Base-by-base conservation (phyloP, 768 basidiomycete genomes). In the Coprinellus micaceus region DNA sequence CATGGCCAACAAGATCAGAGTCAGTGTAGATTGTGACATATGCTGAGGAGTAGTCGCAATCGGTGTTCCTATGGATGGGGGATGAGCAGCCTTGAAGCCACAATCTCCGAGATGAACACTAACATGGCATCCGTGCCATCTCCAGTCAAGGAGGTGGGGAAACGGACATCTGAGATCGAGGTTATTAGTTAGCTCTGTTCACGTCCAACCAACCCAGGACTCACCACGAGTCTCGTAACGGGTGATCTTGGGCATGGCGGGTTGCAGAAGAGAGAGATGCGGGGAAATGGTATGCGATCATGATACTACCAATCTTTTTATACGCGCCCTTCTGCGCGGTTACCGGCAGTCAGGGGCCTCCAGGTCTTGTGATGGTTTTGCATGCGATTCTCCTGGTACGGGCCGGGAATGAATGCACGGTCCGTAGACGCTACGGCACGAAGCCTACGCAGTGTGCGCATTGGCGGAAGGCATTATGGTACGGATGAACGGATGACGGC, bases 101-200 rank as follows among this genome's bases (percentile, higher is more conserved):
- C 41, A 21, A 22, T 40, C 5, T 26, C 2, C 22, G 17, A 28
- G 3, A 2, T 6, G 40, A 28, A n/a, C 9, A 65, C 77, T 62
- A 66, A 89, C 91, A 95, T 96, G 7, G 94, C 94, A 76, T 97
- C 94, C 28, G 92, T 88, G 5, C 94, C 94, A 77, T 95, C 94
- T 25, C 93, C 93, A 9, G 89, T 85, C 43, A 95, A 71, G 21
- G 91, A 93, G 10, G 94, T 97, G 10, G 94, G 94, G 74, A 94
- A 97, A 43, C 94, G 87, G 51, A 96, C 83, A 74, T 95, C 93
- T 94, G 49, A 19, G n/a, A n/a, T 21, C 7, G 25, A 28, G 10
- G 21, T 36, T 25, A 50, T 10, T 21, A 6, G 30, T 43, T n/a
- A 30, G 25, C n/a, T 24, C 6, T 19, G 11, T 9, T 4, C 19